A percentile compares a stretch with the other conserved stretches of the same genome.
Evolutionary conservation across 2,329 filamentous ascomycete genomes (phyloP).

Genomic region (Fusarium longipes): DNA sequence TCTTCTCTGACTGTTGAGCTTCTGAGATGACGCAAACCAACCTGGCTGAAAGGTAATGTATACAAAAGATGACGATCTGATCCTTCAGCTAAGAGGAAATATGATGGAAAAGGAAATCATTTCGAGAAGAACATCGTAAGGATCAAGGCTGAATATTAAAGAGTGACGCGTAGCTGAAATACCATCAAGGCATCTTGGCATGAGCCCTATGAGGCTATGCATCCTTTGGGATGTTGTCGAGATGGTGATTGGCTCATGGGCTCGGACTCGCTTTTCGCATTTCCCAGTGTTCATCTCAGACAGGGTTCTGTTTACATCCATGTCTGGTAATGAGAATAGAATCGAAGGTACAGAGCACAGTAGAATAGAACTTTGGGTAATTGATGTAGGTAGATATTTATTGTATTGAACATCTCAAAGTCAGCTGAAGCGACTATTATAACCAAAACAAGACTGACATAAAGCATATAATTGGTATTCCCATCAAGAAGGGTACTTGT

Average conservation of each 20-base stretch:
- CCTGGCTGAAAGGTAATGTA: neutral
- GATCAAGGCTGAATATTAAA: neutral
- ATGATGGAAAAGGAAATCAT: neutral
- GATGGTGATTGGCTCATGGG: slow-evolving; percentile 12
- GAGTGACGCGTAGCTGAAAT: neutral
- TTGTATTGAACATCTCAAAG: neutral
- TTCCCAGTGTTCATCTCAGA: slow-evolving; percentile 3
- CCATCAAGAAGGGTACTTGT: neutral
- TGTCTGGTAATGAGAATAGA: neutral
- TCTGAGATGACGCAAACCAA: slow-evolving; percentile 7
- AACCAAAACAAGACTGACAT: neutral
- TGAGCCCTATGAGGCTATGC: slow-evolving; percentile 6
- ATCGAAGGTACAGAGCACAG: too few species aligned
- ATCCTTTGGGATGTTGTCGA: neutral
- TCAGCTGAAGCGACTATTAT: neutral
- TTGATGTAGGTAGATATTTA: neutral
- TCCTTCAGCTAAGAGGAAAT: neutral
- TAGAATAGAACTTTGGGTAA: neutral
- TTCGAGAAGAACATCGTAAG: neutral
- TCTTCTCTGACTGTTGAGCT: neutral
- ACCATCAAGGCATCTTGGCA: neutral
- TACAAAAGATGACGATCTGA: neutral
- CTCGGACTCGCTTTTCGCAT: slow-evolving; percentile 31
- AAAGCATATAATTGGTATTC: neutral
- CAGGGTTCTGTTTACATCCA: neutral